These are phyloP conservation scores for Fomes fomentarius DNA, from an alignment of 1,284 basidiomycete species.

Conservation along the genomic window DNA sequence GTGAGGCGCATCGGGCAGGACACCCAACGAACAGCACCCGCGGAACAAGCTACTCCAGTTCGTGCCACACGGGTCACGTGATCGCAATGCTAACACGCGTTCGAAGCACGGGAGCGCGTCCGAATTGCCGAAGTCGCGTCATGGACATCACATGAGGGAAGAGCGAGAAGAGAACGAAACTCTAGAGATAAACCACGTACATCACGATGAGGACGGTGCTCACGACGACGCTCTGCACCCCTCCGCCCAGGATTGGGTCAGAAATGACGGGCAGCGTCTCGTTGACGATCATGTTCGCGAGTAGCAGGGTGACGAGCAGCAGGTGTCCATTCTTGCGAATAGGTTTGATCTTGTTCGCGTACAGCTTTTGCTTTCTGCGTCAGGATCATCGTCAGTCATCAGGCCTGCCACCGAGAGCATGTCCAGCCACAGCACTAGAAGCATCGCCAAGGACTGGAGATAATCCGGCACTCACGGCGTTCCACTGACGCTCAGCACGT, in stretches of 20 bases:
- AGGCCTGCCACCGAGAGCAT: not conserved
- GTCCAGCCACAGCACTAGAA: not conserved
- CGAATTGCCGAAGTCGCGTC: slow-evolving; percentile 13
- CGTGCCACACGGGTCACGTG: slow-evolving; percentile 11
- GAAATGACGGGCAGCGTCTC: slow-evolving; percentile 92
- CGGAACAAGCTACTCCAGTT: too few relatives aligned
- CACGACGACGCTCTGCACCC: slow-evolving; percentile 78
- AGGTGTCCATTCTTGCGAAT: slow-evolving; percentile 87
- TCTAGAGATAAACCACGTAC: slow-evolving; percentile 46
- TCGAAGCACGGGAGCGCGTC: slow-evolving; percentile 18
- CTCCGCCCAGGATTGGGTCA: slow-evolving; percentile 87
- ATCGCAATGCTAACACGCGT: slow-evolving; percentile 6
- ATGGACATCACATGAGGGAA: not conserved
- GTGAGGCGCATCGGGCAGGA: too few relatives aligned
- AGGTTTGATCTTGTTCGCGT: slow-evolving; percentile 86
- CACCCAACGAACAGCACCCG: too few relatives aligned
- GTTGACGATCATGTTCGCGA: slow-evolving; percentile 91
- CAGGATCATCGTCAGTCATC: not conserved
- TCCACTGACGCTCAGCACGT: slow-evolving; percentile 85
- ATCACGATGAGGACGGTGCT: slow-evolving; percentile 88
- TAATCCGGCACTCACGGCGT: slow-evolving; percentile 59
- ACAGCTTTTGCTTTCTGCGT: slow-evolving; percentile 71
- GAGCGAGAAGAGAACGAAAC: not conserved
- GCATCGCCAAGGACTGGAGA: not conserved
- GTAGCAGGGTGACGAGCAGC: slow-evolving; percentile 79